Evolutionary conservation across 2,329 filamentous ascomycete genomes (phyloP).

Genomic region (Neocatenulostroma microsporum): DNA sequence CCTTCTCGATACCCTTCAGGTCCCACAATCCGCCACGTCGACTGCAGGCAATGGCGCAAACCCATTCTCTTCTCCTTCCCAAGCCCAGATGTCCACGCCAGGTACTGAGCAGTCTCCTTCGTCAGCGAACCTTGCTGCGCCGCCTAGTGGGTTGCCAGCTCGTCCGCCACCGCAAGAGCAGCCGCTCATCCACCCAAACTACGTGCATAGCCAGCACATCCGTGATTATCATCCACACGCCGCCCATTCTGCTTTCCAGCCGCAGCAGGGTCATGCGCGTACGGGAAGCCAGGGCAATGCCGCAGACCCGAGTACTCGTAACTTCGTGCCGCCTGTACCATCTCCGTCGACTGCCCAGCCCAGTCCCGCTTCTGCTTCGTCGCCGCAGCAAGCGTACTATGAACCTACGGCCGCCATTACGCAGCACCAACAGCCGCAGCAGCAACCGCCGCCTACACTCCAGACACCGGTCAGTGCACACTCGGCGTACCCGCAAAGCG

Average conservation of each 20-base stretch:
- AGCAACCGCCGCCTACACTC: slow-evolving; percentile 5
- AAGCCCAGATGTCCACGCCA: slow-evolving; percentile 22
- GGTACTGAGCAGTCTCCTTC: slow-evolving; percentile 26
- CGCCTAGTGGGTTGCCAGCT: slow-evolving; percentile 39
- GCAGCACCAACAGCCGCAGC: slow-evolving; percentile 1
- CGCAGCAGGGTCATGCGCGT: slow-evolving; percentile 16
- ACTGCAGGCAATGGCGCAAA: slow-evolving; percentile 28
- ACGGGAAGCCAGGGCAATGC: slow-evolving; percentile 20
- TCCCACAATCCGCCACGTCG: slow-evolving; percentile 20
- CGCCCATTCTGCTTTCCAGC: slow-evolving; percentile 30
- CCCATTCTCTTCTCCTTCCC: slow-evolving; percentile 19
- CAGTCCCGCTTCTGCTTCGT: slow-evolving; percentile 2
- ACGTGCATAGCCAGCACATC: slow-evolving; percentile 42
- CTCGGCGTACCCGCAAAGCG: too few species aligned
- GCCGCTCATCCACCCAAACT: slow-evolving; percentile 41
- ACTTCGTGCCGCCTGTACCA: slow-evolving; percentile 15
- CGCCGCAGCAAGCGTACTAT: slow-evolving; percentile 2
- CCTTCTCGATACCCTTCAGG: slow-evolving; percentile 36
- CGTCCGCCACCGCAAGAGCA: slow-evolving; percentile 44
- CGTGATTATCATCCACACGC: slow-evolving; percentile 45
- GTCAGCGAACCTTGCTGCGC: slow-evolving; percentile 23
- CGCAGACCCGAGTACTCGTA: slow-evolving; percentile 13
- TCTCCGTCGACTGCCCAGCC: slow-evolving; percentile 7
- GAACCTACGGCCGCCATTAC: slow-evolving; percentile 1
- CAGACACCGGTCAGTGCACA: slow-evolving; percentile 1